These are phyloP conservation scores for Spathaspora boniae DNA, from an alignment of 805 yeast genomes.

Conservation along the genomic window DNA sequence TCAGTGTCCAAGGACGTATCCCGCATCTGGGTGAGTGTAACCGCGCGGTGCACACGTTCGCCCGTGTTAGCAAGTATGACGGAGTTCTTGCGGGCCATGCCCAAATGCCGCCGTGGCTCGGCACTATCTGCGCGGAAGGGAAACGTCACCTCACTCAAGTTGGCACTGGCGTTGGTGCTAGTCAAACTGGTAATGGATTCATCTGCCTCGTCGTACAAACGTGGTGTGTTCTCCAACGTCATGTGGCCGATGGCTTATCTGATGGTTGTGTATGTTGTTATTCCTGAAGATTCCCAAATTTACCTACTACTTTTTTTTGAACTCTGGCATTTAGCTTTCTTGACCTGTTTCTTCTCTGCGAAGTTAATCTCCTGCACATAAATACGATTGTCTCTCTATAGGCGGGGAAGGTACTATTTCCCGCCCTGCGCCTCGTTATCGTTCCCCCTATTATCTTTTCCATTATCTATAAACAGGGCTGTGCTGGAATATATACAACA, in stretches of 20 bases:
- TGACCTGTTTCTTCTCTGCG: too few species aligned
- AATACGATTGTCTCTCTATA: too few species aligned
- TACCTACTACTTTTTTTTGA: too few species aligned
- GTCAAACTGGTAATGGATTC: too few species aligned
- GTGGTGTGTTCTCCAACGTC: too few species aligned
- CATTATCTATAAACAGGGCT: neutral
- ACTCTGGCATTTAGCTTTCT: too few species aligned
- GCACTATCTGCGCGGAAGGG: slow-evolving; percentile 1
- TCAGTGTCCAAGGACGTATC: slow-evolving; percentile 6
- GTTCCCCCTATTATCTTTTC: neutral
- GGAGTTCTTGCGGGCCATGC: slow-evolving; percentile 22
- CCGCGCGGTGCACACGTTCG: slow-evolving; percentile 31
- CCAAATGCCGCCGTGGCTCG: slow-evolving; percentile 3
- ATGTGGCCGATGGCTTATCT: neutral
- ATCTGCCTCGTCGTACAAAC: too few species aligned
- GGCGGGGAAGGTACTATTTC: too few species aligned
- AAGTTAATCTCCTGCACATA: too few species aligned
- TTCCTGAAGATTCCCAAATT: neutral
- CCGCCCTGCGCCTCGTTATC: too few species aligned
- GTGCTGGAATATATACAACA: neutral
- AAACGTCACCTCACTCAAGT: too few species aligned
- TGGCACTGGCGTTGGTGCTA: too few species aligned
- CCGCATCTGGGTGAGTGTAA: slow-evolving; percentile 14
- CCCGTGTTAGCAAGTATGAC: slow-evolving; percentile 40
- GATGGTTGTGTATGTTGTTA: neutral